Evolutionary conservation across 495 filamentous ascomycete species (phyloP).

Genomic region (Talaromyces nanjingensis): DNA sequence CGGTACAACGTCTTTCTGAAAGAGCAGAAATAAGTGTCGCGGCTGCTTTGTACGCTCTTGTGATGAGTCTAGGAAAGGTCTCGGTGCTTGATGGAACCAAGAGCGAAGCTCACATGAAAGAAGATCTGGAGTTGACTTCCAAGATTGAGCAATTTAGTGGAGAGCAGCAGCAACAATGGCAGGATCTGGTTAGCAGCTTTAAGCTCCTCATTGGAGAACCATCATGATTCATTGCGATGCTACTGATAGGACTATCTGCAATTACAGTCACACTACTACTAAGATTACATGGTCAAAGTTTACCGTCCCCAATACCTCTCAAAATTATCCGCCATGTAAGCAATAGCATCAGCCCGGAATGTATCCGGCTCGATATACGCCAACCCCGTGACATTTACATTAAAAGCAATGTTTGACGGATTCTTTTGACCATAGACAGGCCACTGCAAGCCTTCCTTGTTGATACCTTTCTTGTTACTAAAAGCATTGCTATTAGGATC

Average conservation of each 20-base stretch:
- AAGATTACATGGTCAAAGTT: not conserved
- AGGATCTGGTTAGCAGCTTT: constrained; percentile 24
- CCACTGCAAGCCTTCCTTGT: constrained; percentile 4
- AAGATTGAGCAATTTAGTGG: constrained; percentile 41
- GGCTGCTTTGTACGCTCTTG: constrained; percentile 60
- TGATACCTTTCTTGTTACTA: constrained; percentile 3
- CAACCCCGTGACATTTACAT: constrained; percentile 1
- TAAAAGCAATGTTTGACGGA: constrained; percentile 7
- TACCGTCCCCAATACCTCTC: constrained; percentile 1
- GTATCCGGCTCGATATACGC: constrained; percentile 6
- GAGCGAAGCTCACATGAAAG: constrained; percentile 53
- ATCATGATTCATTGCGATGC: not conserved
- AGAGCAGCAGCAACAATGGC: constrained; percentile 38
- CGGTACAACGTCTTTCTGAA: constrained; percentile 46
- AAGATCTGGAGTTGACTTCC: constrained; percentile 52
- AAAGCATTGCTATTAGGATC: constrained; percentile 26
- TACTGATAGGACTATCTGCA: not conserved
- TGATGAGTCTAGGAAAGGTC: constrained; percentile 52
- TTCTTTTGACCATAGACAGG: constrained; percentile 1
- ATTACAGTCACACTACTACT: not conserved
- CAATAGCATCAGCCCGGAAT: not conserved
- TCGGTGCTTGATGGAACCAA: constrained; percentile 67
- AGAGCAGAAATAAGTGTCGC: constrained; percentile 37
- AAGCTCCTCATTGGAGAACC: constrained; percentile 38
- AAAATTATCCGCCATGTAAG: constrained; percentile 8